Evolutionary conservation across 305 asterid species (phyloP).

Genomic region (Fraxinus velutina): DNA sequence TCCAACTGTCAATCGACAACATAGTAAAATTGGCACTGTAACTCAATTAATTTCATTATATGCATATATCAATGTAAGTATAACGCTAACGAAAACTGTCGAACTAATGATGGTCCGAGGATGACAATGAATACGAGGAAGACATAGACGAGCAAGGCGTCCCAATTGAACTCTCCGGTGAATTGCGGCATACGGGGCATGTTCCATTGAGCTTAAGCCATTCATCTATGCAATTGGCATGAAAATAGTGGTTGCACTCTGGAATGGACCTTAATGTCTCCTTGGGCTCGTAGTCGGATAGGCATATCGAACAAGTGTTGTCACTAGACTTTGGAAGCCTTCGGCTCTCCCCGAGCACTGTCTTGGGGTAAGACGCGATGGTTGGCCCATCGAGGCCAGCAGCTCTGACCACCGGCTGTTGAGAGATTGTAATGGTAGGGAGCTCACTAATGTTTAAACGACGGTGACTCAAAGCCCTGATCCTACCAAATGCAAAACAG

Average conservation of each 20-base stretch:
- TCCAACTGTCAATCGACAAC: background rate
- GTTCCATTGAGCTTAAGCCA: conserved; percentile 69
- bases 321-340: conserved; percentile 53
- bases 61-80: background rate
- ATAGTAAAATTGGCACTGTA: background rate
- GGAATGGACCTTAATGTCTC: conserved; percentile 59
- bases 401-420: conserved; percentile 25
- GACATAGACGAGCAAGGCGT: conserved; percentile 34
- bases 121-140: conserved; percentile 21
- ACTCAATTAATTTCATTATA: background rate
- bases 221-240: conserved; percentile 58
- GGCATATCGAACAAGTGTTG: conserved; percentile 55
- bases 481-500: conserved; percentile 37
- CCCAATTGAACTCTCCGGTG: conserved; percentile 37
- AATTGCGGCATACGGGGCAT: conserved; percentile 64
- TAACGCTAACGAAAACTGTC: background rate
- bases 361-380: conserved; percentile 59
- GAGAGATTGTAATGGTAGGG: conserved; percentile 26
- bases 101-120: conserved; percentile 17
- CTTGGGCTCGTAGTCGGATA: conserved; percentile 52
- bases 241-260: conserved; percentile 62
- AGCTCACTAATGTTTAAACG: conserved; percentile 24
- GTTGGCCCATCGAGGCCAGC: conserved; percentile 35
- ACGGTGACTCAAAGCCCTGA: conserved; percentile 21
- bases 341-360: conserved; percentile 60